Evolutionary conservation across 768 basidiomycete genomes (phyloP).

Genomic region (Calvatia gigantea): DNA sequence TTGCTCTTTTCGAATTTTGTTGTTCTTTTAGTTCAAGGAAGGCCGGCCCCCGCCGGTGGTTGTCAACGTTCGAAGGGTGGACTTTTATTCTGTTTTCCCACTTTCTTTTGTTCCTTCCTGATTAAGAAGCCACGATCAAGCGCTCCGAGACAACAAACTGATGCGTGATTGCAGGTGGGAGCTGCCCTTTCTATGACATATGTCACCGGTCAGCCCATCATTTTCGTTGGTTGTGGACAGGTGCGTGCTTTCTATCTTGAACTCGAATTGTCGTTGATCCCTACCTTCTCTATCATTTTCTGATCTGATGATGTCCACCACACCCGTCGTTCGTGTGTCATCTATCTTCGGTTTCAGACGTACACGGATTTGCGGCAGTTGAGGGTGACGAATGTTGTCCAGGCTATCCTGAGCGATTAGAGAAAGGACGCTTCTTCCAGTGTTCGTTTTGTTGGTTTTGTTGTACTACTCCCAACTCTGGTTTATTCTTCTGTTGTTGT

Average conservation of each 20-base stretch:
- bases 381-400: constrained; percentile 88
- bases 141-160: background rate
- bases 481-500: background rate
- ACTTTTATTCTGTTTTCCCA: background rate
- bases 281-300: background rate
- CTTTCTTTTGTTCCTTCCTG: background rate
- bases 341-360: constrained; percentile 50
- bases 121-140: background rate
- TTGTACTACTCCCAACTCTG: background rate
- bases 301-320: background rate
- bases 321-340: background rate
- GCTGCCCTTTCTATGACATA: constrained; percentile 99
- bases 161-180: constrained; percentile 64
- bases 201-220: constrained; percentile 96
- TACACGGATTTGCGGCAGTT: constrained; percentile 95
- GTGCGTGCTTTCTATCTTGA: constrained; percentile 37
- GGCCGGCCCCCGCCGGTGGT: no score
- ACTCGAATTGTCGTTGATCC: constrained; percentile 1
- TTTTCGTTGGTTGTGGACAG: constrained; percentile 98
- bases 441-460: background rate
- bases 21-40: background rate
- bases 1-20: background rate
- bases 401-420: constrained; percentile 82
- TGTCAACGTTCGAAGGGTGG: no score
- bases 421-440: background rate